Evolutionary conservation across 495 filamentous ascomycete genomes (phyloP).

Genomic region (Peziza echinospora): DNA sequence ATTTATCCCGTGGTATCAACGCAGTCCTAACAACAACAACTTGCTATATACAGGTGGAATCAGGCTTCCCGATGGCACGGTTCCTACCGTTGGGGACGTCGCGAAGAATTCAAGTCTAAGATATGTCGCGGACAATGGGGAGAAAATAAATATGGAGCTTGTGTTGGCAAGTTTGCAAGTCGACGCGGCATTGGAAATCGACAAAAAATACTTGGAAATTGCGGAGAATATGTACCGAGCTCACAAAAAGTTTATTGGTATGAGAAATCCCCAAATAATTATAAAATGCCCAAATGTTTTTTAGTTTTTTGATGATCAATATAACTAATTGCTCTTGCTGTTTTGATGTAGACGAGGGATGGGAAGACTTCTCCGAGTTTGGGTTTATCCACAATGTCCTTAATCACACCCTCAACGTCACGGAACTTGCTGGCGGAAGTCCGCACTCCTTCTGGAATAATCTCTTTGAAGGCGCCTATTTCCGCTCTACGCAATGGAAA

Average conservation of each 20-base stretch:
- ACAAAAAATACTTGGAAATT: constrained; percentile 23
- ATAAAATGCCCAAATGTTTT: no score
- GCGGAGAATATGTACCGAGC: constrained; percentile 41
- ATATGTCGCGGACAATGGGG: constrained; percentile 3
- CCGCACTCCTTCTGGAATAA: constrained; percentile 21
- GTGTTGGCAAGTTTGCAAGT: constrained; percentile 22
- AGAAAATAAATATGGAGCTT: constrained; percentile 20
- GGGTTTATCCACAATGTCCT: constrained; percentile 39
- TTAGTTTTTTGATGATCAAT: no score
- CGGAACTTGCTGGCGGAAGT: constrained; percentile 25
- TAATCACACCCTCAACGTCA: constrained; percentile 31
- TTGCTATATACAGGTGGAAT: constrained; percentile 29
- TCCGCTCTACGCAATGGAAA: constrained; percentile 34
- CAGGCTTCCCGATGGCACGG: constrained; percentile 29
- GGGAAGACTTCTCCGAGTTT: constrained; percentile 37
- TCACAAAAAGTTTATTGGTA: constrained; percentile 33
- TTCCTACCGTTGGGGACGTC: constrained; percentile 23
- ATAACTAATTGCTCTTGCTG: no score
- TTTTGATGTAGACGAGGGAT: constrained; percentile 22
- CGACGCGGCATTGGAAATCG: constrained; percentile 11
- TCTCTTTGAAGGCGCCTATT: constrained; percentile 35
- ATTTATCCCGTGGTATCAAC: constrained; percentile 44
- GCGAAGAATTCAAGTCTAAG: constrained; percentile 5
- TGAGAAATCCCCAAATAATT: no score
- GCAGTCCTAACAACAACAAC: constrained; percentile 28